Percentiles rank a stretch among this genome's conserved stretches.
Conservation (phyloP, 257 asterid species). For the Mitragyna speciosa region DNA sequence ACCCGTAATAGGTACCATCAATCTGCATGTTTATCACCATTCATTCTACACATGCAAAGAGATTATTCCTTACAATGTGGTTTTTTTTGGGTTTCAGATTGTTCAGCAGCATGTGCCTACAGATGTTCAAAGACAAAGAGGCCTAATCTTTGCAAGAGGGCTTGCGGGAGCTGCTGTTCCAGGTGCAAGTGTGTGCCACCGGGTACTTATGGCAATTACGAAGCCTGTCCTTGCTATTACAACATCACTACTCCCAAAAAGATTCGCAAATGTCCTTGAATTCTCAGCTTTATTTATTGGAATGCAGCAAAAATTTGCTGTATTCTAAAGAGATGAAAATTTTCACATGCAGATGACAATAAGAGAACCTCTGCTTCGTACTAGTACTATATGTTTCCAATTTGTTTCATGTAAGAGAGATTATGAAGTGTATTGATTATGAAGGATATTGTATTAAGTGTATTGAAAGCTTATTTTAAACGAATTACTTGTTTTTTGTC, state of each 20-base stretch:
- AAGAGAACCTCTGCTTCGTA: neutral
- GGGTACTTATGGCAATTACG: constrained; percentile 35
- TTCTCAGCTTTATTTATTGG: neutral
- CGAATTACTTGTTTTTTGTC: too few species aligned
- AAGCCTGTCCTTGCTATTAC: constrained; percentile 35
- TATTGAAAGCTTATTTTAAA: neutral
- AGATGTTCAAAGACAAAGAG: constrained; percentile 29
- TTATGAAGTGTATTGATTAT: too few species aligned
- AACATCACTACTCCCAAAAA: constrained; percentile 23
- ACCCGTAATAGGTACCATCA: neutral
- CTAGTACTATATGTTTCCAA: neutral
- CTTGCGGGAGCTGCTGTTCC: constrained; percentile 39
- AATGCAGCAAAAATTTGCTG: neutral
- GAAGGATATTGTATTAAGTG: too few species aligned
- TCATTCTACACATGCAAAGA: too few species aligned
- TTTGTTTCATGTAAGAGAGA: neutral
- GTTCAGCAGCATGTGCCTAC: constrained; percentile 13
- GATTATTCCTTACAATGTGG: neutral
- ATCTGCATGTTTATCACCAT: neutral
- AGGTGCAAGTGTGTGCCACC: constrained; percentile 42
- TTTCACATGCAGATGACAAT: neutral
- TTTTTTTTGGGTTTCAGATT: constrained; percentile 16
- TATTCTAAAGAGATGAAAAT: neutral
- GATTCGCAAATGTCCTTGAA: constrained; percentile 33
- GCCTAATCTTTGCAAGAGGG: constrained; percentile 39